Conservation (phyloP, 139 green algal species). For the Volvox reticuliferus region DNA sequence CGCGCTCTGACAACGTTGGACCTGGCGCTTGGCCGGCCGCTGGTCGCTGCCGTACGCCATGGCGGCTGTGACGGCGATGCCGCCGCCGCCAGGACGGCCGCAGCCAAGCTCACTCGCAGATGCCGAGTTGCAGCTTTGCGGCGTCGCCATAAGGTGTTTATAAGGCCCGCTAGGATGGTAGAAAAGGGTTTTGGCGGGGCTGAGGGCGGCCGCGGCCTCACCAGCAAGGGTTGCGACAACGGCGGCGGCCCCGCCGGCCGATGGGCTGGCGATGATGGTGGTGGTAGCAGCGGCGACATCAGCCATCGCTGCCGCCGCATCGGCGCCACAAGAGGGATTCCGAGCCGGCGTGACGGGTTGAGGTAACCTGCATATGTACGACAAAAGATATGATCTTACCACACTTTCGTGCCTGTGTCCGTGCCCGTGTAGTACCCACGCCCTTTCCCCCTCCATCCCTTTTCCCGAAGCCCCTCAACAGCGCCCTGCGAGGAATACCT, state of each 20-base stretch:
- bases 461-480: too few relatives aligned
- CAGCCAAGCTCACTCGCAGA: neutral
- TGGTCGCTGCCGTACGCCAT: conserved; percentile 33
- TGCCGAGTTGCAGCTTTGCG: conserved; percentile 25
- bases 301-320: neutral
- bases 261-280: neutral
- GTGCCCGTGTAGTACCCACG: too few relatives aligned
- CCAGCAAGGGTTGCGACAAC: too few relatives aligned
- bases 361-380: neutral
- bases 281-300: neutral
- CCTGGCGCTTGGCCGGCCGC: conserved; percentile 39
- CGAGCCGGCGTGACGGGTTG: neutral
- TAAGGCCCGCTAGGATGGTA: conserved; percentile 12
- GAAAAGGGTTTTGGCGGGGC: neutral
- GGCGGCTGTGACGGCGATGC: neutral
- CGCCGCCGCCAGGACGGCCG: neutral
- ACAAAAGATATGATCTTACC: too few relatives aligned
- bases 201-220: neutral
- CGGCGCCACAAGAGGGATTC: neutral
- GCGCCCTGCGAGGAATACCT: too few relatives aligned
- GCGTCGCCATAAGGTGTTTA: neutral
- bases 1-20: conserved; percentile 36
- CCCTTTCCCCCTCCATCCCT: too few relatives aligned
- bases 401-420: too few relatives aligned
- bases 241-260: neutral